These are phyloP conservation scores for Digitaria exilis DNA, from an alignment of 202 grass and related monocot species.

Conservation along the genomic window DNA sequence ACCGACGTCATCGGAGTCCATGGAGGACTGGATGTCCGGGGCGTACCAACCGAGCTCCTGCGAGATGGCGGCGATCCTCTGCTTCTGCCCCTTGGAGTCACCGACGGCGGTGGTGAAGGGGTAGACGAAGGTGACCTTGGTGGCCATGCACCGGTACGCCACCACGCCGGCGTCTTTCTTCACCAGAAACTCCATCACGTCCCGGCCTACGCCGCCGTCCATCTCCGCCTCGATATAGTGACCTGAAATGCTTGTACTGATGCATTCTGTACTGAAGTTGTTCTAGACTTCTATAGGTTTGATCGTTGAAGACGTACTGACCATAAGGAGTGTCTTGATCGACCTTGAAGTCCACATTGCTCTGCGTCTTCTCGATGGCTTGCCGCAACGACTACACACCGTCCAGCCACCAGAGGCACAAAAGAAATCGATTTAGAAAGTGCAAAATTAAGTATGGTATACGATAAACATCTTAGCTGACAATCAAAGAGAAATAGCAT, in stretches of 20 bases:
- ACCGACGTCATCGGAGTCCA: conserved; percentile 25
- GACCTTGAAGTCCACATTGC: conserved; percentile 55
- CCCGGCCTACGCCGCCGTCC: conserved; percentile 66
- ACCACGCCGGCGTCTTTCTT: conserved; percentile 60
- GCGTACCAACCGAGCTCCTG: conserved; percentile 86
- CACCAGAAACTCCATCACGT: conserved; percentile 84
- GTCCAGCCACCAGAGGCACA: too few relatives aligned
- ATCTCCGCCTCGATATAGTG: conserved; percentile 81
- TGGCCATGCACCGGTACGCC: conserved; percentile 75
- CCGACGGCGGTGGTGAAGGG: conserved; percentile 92
- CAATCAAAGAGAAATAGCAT: background rate
- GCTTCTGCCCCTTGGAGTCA: conserved; percentile 72
- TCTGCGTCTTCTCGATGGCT: conserved; percentile 76
- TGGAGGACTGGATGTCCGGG: conserved; percentile 66
- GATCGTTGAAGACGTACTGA: background rate
- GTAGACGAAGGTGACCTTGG: conserved; percentile 86
- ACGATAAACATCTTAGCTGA: background rate
- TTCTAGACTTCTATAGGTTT: background rate
- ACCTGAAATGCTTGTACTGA: conserved; percentile 37
- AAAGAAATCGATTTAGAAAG: background rate
- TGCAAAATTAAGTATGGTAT: background rate
- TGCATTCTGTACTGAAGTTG: background rate
- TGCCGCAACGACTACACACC: conserved; percentile 56
- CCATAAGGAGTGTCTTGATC: conserved; percentile 74
- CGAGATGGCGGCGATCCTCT: conserved; percentile 61